Evolutionary conservation across 2,329 filamentous ascomycete genomes (phyloP).

Genomic region (Rhinocladiella mackenziei): DNA sequence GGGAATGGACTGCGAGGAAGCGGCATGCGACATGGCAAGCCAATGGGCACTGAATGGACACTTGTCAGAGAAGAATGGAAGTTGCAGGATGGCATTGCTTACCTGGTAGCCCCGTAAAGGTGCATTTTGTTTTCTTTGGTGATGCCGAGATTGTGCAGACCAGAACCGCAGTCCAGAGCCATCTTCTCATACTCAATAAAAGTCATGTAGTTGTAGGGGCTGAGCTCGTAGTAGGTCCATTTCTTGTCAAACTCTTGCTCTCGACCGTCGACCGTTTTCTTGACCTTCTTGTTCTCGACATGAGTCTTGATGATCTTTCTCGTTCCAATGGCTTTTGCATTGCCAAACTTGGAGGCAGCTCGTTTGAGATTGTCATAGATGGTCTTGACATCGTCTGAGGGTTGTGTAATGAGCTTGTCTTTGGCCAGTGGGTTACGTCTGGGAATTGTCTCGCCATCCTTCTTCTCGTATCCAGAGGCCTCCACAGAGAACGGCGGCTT

Average conservation of each 20-base stretch:
- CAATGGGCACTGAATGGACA: conserved; percentile 64
- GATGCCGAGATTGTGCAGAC: conserved; percentile 70
- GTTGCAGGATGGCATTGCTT: conserved; percentile 31
- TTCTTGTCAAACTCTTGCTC: conserved; percentile 79
- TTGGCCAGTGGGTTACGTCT: conserved; percentile 69
- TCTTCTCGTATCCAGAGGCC: conserved; percentile 61
- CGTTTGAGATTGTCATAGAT: conserved; percentile 73
- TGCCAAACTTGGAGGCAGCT: conserved; percentile 60
- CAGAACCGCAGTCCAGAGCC: conserved; percentile 65
- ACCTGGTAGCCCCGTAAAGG: conserved; percentile 80
- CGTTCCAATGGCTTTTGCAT: conserved; percentile 63
- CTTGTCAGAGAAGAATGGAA: conserved; percentile 14
- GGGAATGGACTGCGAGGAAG: conserved; percentile 76
- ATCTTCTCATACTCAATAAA: conserved; percentile 74
- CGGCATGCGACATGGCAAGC: conserved; percentile 76
- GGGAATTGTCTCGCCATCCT: conserved; percentile 78
- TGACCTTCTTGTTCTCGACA: conserved; percentile 80
- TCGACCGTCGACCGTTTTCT: conserved; percentile 80
- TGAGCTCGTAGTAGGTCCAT: conserved; percentile 86
- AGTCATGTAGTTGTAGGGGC: conserved; percentile 69
- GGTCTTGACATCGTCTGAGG: conserved; percentile 67
- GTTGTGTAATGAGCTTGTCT: conserved; percentile 63
- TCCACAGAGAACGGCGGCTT: conserved; percentile 73
- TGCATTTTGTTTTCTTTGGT: conserved; percentile 66
- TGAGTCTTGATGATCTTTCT: conserved; percentile 73